A percentile compares a stretch with the other conserved stretches of the same genome.
Evolutionary conservation across 306 rosid genomes (phyloP).

Genomic region (Cercis canadensis): DNA sequence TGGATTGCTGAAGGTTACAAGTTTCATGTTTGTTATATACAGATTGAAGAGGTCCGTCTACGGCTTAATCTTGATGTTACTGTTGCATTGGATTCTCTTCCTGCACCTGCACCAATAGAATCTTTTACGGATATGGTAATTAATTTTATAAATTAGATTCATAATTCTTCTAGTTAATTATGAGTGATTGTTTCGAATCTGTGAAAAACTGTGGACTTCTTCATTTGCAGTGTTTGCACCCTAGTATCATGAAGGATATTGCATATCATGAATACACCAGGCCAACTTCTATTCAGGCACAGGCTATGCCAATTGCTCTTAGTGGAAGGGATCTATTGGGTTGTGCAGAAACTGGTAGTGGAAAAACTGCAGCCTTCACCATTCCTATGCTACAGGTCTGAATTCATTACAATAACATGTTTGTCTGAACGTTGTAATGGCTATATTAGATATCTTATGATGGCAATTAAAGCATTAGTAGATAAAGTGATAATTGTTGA

Average conservation of each 20-base stretch:
- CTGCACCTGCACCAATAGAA: conserved; percentile 82
- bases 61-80: conserved; percentile 82
- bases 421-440: conserved; percentile 26
- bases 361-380: conserved; percentile 88
- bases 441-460: conserved; percentile 15
- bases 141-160: not conserved
- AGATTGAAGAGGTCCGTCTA: conserved; percentile 77
- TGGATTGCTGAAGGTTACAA: conserved; percentile 16
- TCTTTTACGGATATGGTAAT: conserved; percentile 79
- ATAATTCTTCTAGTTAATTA: conserved; percentile 17
- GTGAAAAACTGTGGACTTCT: conserved; percentile 16
- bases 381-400: conserved; percentile 89
- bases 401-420: conserved; percentile 26
- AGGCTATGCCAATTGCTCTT: conserved; percentile 89
- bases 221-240: conserved; percentile 64
- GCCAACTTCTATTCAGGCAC: conserved; percentile 94
- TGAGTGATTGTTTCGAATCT: conserved; percentile 14
- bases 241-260: conserved; percentile 85
- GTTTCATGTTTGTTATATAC: conserved; percentile 24
- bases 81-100: conserved; percentile 60
- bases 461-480: conserved; percentile 10
- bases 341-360: conserved; percentile 94
- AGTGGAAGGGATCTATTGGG: conserved; percentile 85
- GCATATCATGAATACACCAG: conserved; percentile 80
- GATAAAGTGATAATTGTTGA: conserved; percentile 6